A percentile compares a stretch with the other conserved stretches of the same genome.
Conservation (phyloP, 176 grass and related monocot species). For the Carex pumila region DNA sequence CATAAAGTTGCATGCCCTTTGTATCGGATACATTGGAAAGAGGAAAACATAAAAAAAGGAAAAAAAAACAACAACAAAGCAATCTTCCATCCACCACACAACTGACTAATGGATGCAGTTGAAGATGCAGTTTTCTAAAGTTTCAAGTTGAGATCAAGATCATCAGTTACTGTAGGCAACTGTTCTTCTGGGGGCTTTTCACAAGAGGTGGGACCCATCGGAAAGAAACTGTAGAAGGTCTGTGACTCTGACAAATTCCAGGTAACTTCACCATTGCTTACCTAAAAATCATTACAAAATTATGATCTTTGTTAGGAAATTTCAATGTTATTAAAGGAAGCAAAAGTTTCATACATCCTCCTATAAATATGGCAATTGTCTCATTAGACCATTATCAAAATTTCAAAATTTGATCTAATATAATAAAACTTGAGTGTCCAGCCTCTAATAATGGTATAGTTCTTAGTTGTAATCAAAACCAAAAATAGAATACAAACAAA, state of each 20-base stretch:
- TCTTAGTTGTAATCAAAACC: not conserved
- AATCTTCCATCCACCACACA: not conserved
- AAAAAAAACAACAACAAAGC: not conserved
- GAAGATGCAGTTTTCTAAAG: conserved; percentile 32
- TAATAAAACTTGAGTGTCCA: not conserved
- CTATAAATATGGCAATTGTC: not conserved
- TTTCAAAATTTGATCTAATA: not conserved
- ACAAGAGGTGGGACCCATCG: conserved; percentile 22
- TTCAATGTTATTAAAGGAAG: not conserved
- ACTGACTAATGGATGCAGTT: not conserved
- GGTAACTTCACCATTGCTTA: conserved; percentile 9
- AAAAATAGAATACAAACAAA: conserved; percentile 19
- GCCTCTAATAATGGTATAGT: not conserved
- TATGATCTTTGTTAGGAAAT: not conserved
- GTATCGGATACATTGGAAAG: not conserved
- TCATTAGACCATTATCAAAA: not conserved
- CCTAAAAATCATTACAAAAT: not conserved
- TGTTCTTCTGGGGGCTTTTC: conserved; percentile 30
- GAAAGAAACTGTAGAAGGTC: conserved; percentile 58
- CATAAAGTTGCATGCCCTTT: conserved; percentile 7
- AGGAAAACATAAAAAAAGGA: not conserved
- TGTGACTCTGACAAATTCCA: conserved; percentile 15
- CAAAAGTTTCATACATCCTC: not conserved
- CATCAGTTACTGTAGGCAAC: conserved; percentile 26
- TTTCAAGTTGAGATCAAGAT: conserved; percentile 62